phyloP scores from a whole-genome alignment of 805 yeast genomes.

The Saccharomycopsis microspora region DNA sequence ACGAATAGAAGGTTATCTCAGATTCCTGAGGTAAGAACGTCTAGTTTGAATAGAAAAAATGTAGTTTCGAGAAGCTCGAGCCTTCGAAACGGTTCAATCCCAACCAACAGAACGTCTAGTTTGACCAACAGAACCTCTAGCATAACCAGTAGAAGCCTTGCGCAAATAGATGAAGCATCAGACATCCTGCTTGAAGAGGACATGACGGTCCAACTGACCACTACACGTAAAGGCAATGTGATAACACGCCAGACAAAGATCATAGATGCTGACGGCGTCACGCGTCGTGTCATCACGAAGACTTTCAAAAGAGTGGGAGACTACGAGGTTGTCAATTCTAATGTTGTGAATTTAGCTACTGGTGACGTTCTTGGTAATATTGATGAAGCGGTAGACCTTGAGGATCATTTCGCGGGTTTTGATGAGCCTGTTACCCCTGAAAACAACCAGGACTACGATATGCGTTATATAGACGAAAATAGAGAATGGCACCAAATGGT shows the following conservation, averaged over 20 bases:
- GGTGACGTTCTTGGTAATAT: slow-evolving; percentile 10
- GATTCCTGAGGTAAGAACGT: too few relatives aligned
- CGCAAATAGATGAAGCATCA: too few relatives aligned
- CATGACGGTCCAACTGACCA: slow-evolving; percentile 15
- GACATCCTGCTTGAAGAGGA: slow-evolving; percentile 1
- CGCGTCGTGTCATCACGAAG: slow-evolving; percentile 10
- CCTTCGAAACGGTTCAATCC: too few relatives aligned
- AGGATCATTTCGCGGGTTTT: slow-evolving; percentile 14
- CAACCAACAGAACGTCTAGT: too few relatives aligned
- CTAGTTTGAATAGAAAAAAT: too few relatives aligned
- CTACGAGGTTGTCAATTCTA: slow-evolving; percentile 16
- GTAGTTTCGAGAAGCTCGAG: too few relatives aligned
- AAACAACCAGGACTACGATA: background rate
- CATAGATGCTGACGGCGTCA: slow-evolving; percentile 13
- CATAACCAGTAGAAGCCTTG: too few relatives aligned
- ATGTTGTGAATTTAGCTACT: slow-evolving; percentile 10
- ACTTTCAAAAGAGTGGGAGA: slow-evolving; percentile 13
- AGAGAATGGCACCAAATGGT: too few relatives aligned
- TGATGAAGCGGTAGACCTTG: slow-evolving; percentile 10
- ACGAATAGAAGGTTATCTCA: too few relatives aligned
- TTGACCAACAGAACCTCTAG: too few relatives aligned
- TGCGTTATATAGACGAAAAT: too few relatives aligned
- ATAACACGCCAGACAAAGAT: slow-evolving; percentile 12
- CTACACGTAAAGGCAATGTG: slow-evolving; percentile 10
- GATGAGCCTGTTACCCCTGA: slow-evolving; percentile 2